Evolutionary conservation across 305 asterid species (phyloP), one percentile per base, ranked within the genome.

Genomic region (Salvia sclarea): DNA sequence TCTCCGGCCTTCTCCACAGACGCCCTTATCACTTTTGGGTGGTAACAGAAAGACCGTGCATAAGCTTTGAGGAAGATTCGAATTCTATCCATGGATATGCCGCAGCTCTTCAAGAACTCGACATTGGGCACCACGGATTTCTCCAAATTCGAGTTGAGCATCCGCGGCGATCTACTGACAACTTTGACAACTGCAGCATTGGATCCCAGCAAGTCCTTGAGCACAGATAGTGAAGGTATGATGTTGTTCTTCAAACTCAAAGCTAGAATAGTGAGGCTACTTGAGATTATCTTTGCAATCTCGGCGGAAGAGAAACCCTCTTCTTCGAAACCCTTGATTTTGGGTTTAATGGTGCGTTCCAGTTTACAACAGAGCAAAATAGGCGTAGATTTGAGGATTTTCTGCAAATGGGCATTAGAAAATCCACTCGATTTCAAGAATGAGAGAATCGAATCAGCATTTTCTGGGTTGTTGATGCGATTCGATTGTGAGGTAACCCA

Each of bases 371-470:
- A 0, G n/a, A 58, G 60, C 21, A 45, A 0, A 5, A 8, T 17
- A 1, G 73, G 73, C 12, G 5, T 44, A 6, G 4, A 18, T n/a
- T 2, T 18, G 8, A 58, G 0, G 60, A 69, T 47, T 20, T 21
- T 69, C 41, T 31, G 12, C 40, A 69, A 2, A 40, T 69, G 67
- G 0, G 60, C 1, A 4, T 8, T 58, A 8, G 74, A 69, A 21
- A 69, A 69, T 21, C 67, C 67, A 6, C 3, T 31, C 3, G 17
- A 35, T 17, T 58, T 33, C 9, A 58, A 22, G 50, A 57, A 69
- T 2, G 66, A 31, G 13, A 69, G 57, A 0, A 45, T 41, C 5
- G 60, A 58, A 22, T 58, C 67, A 2, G 16, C 74, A 1, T 9
- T 40, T 33, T 57, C 52, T 13, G 60, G 31, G 37, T 13, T 20